Conservation (phyloP, 208 protist genomes). For the Leishmania tropica region DNA sequence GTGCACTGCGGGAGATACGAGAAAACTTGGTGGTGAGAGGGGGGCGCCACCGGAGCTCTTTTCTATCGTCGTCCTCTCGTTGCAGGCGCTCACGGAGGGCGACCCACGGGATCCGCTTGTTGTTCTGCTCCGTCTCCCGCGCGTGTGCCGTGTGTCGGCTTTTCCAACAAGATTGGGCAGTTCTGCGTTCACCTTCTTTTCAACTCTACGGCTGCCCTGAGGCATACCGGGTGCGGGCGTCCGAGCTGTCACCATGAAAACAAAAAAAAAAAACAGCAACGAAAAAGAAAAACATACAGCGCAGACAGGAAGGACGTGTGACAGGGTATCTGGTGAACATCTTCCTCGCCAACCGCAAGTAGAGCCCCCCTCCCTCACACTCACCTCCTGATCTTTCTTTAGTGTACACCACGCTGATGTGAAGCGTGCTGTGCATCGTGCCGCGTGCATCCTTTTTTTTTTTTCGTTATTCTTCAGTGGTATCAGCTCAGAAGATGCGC, state of each 20-base stretch:
- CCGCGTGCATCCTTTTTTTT: background rate
- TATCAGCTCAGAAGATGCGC: background rate
- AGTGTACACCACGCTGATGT: background rate
- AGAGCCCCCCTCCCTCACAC: background rate
- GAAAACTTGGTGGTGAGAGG: background rate
- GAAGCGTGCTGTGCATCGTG: background rate
- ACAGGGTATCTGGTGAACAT: background rate
- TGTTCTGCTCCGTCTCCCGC: background rate
- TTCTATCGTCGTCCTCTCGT: background rate
- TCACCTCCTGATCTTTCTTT: background rate
- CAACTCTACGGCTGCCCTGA: background rate
- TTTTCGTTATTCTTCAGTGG: background rate
- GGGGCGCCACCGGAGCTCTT: too few relatives aligned
- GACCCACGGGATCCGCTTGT: background rate
- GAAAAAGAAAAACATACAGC: background rate
- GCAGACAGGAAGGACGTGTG: background rate
- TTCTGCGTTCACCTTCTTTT: background rate
- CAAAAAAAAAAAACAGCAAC: background rate
- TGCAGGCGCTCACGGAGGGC: background rate
- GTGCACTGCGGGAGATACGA: background rate
- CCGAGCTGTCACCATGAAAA: background rate
- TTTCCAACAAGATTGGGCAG: background rate
- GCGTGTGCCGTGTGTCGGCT: background rate
- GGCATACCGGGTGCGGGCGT: background rate
- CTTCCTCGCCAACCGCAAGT: background rate